Percentiles rank a stretch among this genome's conserved stretches.
These are phyloP conservation scores for Sporopachydermia cereana DNA, from an alignment of 1,139 yeast genomes.

Conservation along the genomic window DNA sequence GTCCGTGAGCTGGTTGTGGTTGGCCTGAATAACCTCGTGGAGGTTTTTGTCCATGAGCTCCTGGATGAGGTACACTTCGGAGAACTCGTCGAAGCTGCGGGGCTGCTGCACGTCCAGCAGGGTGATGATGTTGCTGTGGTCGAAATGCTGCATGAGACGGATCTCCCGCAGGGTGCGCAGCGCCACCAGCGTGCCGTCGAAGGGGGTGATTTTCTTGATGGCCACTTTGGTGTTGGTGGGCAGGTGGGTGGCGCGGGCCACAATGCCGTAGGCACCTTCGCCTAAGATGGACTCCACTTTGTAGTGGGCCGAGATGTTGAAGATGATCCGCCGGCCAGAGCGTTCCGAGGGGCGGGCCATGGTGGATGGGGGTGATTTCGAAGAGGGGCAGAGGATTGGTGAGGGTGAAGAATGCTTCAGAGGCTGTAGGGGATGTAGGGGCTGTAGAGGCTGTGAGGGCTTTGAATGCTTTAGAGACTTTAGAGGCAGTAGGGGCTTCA, in stretches of 20 bases:
- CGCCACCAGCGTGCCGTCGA: constrained; percentile 48
- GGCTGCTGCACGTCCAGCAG: constrained; percentile 64
- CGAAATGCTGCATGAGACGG: constrained; percentile 63
- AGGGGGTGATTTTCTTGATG: constrained; percentile 68
- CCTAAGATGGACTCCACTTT: constrained; percentile 28
- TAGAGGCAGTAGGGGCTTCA: too few species aligned
- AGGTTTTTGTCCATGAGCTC: constrained; percentile 76
- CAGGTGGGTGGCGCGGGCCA: constrained; percentile 37
- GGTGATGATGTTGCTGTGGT: constrained; percentile 49
- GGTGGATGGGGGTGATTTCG: too few species aligned
- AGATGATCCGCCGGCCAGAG: constrained; percentile 24
- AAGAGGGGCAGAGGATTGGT: too few species aligned
- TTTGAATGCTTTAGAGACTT: too few species aligned
- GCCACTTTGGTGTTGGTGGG: constrained; percentile 33
- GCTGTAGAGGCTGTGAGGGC: too few species aligned
- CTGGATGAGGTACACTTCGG: constrained; percentile 48
- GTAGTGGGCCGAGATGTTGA: constrained; percentile 35
- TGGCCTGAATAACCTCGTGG: constrained; percentile 62
- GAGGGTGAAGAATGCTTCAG: too few species aligned
- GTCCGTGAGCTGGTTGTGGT: constrained; percentile 63
- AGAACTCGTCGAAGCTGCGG: constrained; percentile 52
- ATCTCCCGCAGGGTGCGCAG: constrained; percentile 72
- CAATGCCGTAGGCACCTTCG: constrained; percentile 37
- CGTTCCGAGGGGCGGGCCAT: neutral
- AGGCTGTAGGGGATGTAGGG: too few species aligned